A percentile compares a stretch with the other conserved stretches of the same genome.
These are phyloP conservation scores for Epichloe gansuensis DNA, from an alignment of 2,329 filamentous ascomycete species.

Conservation along the genomic window DNA sequence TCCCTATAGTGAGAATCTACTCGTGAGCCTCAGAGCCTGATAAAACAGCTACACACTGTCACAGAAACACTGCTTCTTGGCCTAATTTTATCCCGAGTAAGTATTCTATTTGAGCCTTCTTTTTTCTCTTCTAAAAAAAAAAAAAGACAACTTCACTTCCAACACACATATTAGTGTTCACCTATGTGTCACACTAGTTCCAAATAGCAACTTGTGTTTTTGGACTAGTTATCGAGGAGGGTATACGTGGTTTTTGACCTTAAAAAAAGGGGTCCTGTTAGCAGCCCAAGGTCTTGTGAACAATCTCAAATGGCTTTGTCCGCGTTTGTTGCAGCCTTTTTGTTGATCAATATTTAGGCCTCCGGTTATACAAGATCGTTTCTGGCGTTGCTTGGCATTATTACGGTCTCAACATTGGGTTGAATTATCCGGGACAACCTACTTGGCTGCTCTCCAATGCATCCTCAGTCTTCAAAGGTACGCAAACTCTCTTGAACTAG, in stretches of 20 bases:
- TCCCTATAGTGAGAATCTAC: not conserved
- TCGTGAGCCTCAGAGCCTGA: not conserved
- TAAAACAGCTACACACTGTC: not conserved
- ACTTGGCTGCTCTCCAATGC: constrained; percentile 2
- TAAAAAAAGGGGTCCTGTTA: not conserved
- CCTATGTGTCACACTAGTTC: not conserved
- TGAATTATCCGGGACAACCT: not conserved
- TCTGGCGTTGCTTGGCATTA: not conserved
- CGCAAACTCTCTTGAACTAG: not conserved
- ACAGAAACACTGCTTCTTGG: not conserved
- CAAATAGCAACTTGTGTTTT: not conserved
- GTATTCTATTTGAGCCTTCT: not conserved
- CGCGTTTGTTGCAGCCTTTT: not conserved
- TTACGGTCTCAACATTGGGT: not conserved
- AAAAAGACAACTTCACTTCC: not conserved
- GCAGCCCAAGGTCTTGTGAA: not conserved
- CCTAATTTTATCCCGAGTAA: not conserved
- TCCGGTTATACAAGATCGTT: not conserved
- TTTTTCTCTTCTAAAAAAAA: too few relatives aligned
- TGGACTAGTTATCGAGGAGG: not conserved
- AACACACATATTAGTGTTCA: not conserved
- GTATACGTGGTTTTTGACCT: not conserved
- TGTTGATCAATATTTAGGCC: not conserved
- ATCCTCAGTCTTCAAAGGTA: constrained; percentile 6
- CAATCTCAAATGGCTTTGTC: not conserved